Percentiles rank a stretch among this genome's conserved stretches.
phyloP scores from a whole-genome alignment of 352 stramenopile genomes.

The Phytopythium kandeliae region DNA sequence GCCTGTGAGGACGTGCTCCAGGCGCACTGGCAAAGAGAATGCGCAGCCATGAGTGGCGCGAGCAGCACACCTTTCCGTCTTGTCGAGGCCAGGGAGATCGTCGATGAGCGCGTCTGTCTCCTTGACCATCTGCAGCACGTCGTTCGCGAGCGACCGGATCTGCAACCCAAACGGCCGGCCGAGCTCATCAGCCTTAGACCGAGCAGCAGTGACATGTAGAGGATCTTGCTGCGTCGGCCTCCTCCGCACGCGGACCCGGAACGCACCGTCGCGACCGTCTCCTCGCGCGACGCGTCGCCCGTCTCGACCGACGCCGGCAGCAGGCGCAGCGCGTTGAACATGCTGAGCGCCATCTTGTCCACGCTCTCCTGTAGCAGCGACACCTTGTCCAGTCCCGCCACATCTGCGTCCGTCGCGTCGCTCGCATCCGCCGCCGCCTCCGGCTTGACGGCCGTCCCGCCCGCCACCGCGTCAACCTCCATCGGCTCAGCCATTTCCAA shows the following conservation, averaged over 20 bases:
- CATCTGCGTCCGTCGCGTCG: constrained; percentile 12
- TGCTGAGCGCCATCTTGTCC: constrained; percentile 81
- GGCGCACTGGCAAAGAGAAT: no score
- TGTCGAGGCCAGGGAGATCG: constrained; percentile 73
- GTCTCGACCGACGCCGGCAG: constrained; percentile 44
- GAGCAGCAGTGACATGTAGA: no score
- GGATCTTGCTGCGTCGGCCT: no score
- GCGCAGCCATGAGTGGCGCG: background rate
- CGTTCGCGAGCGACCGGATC: constrained; percentile 69
- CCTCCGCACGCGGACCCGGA: background rate
- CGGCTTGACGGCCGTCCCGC: constrained; percentile 1
- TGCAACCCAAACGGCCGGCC: no score
- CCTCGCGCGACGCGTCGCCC: constrained; percentile 34
- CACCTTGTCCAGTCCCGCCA: constrained; percentile 62
- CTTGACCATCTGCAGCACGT: constrained; percentile 75
- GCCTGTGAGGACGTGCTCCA: no score
- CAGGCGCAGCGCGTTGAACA: constrained; percentile 84
- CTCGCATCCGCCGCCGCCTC: constrained; percentile 17
- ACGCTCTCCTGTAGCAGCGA: constrained; percentile 81
- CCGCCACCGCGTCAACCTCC: constrained; percentile 15
- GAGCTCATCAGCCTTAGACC: no score
- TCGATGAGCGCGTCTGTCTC: constrained; percentile 78
- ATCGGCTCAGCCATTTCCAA: constrained; percentile 4
- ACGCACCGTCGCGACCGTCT: constrained; percentile 49
- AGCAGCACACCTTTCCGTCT: constrained; percentile 54